phyloP scores from a whole-genome alignment of 176 grass and related monocot species.

The Puccinellia tenuiflora region DNA sequence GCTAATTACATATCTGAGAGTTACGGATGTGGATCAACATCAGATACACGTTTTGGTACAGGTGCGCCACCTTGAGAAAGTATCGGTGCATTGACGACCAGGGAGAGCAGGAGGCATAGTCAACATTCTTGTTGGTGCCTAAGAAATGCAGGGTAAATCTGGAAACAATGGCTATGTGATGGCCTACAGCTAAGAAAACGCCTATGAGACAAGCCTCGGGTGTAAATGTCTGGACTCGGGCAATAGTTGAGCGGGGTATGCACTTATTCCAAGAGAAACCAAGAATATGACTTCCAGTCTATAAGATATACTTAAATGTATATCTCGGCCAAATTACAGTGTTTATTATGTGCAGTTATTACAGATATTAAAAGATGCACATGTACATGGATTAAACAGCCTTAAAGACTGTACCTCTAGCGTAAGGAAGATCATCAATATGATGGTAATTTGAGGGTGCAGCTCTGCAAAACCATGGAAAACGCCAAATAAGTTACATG shows the following conservation, averaged over 20 bases:
- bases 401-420: constrained; percentile 49
- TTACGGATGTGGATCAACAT: not conserved
- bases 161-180: not conserved
- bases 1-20: not conserved
- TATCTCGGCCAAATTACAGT: not conserved
- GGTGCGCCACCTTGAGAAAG: not conserved
- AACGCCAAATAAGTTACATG: constrained; percentile 21
- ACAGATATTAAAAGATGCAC: constrained; percentile 7
- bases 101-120: not conserved
- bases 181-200: not conserved
- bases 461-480: constrained; percentile 36
- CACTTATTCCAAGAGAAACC: not conserved
- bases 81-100: not conserved
- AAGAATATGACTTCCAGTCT: not conserved
- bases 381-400: not conserved
- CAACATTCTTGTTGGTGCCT: not conserved
- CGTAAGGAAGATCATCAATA: constrained; percentile 25
- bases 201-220: not conserved
- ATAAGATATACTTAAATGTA: not conserved
- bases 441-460: constrained; percentile 17
- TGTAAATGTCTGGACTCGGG: not conserved
- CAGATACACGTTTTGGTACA: not conserved
- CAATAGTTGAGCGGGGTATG: not conserved
- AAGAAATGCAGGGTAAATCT: not conserved
- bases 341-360: not conserved